Conservation (phyloP, 2,329 filamentous ascomycete species). For the Chrysosporium keratinophilum region DNA sequence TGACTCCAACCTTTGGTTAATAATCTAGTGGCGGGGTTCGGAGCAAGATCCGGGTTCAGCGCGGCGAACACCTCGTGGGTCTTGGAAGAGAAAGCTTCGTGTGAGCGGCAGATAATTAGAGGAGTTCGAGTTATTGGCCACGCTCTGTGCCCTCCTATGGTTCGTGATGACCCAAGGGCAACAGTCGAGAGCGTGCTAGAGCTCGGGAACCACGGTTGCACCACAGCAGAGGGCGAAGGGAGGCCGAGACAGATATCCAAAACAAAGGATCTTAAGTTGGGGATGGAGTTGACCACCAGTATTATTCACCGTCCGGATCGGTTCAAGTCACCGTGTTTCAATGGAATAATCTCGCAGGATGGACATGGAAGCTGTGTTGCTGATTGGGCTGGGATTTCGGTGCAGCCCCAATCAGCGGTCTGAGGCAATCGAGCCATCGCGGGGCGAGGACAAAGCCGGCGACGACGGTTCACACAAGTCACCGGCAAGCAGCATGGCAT, state of each 20-base stretch:
- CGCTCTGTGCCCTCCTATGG: not conserved
- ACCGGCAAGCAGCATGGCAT: slow-evolving; percentile 5
- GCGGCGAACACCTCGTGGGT: not conserved
- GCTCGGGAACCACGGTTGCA: not conserved
- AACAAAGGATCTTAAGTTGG: not conserved
- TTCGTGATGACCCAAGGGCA: not conserved
- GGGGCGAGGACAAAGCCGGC: not conserved
- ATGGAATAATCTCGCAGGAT: slow-evolving; percentile 8
- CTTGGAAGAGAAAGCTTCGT: not conserved
- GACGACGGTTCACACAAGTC: not conserved
- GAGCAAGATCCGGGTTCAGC: not conserved
- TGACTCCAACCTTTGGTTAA: too few relatives aligned
- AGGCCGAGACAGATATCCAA: not conserved
- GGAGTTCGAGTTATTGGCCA: not conserved
- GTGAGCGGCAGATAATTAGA: not conserved
- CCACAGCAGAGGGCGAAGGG: not conserved
- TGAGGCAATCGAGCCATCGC: not conserved
- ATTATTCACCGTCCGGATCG: not conserved
- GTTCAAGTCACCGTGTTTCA: not conserved
- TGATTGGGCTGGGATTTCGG: not conserved
- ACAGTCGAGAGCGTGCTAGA: not conserved
- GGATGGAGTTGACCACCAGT: not conserved
- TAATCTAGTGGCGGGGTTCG: not conserved
- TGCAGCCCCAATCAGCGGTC: not conserved
- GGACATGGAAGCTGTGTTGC: not conserved